Evolutionary conservation across 208 protist genomes (phyloP).

Genomic region (Porcisia hertigi): DNA sequence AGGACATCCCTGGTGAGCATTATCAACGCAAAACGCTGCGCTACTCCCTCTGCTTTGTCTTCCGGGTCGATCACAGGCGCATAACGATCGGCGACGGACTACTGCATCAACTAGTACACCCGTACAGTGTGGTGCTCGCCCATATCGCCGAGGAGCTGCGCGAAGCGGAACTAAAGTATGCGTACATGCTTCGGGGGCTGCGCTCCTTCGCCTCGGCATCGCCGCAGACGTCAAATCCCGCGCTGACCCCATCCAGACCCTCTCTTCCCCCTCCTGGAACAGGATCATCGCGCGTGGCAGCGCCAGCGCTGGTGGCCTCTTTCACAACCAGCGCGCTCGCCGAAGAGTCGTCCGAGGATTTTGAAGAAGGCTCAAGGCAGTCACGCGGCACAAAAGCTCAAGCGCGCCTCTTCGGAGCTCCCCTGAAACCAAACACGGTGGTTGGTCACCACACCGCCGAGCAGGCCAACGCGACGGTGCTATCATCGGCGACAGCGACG

Average conservation of each 20-base stretch:
- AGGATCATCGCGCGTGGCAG: neutral
- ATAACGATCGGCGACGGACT: constrained; percentile 57
- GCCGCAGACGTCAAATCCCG: neutral
- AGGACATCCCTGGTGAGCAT: constrained; percentile 80
- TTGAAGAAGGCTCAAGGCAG: neutral
- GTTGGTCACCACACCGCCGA: neutral
- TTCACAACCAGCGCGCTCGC: neutral
- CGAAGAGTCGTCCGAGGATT: neutral
- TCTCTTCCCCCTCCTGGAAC: neutral
- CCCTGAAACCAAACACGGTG: neutral
- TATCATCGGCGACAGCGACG: neutral
- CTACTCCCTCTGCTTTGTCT: constrained; percentile 82
- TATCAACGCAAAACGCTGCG: constrained; percentile 86
- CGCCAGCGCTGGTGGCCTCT: neutral
- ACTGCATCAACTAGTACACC: constrained; percentile 55
- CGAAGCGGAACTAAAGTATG: constrained; percentile 67
- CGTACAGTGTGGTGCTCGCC: constrained; percentile 73
- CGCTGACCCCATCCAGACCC: neutral
- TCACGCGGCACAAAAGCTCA: neutral
- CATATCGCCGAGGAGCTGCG: constrained; percentile 81
- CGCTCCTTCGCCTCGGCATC: constrained; percentile 1
- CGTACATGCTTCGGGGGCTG: constrained; percentile 73
- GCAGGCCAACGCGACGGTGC: neutral
- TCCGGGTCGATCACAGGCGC: constrained; percentile 50
- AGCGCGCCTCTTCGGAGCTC: neutral